Evolutionary conservation across 495 filamentous ascomycete genomes (phyloP).

Genomic region (Tuber brumale): DNA sequence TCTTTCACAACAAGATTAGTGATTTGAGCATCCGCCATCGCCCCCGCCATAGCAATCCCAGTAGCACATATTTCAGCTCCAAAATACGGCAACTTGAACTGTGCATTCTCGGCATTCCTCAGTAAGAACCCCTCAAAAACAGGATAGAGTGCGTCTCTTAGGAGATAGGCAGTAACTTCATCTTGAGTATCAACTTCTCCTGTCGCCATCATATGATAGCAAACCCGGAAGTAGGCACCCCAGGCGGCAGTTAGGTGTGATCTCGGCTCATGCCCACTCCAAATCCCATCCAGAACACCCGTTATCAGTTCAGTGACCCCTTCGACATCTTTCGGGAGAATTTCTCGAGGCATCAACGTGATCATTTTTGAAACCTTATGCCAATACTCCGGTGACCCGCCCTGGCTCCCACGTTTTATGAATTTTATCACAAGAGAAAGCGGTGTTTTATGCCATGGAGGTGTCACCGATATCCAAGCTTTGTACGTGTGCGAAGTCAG

Average conservation of each 20-base stretch:
- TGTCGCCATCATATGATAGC: slow-evolving; percentile 24
- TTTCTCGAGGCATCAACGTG: slow-evolving; percentile 51
- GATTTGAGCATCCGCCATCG: slow-evolving; percentile 1
- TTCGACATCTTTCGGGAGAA: slow-evolving; percentile 49
- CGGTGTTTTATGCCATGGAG: slow-evolving; percentile 56
- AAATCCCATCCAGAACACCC: slow-evolving; percentile 62
- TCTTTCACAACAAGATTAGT: slow-evolving; percentile 14
- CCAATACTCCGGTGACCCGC: slow-evolving; percentile 66
- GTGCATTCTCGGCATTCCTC: not conserved
- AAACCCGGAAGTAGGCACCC: slow-evolving; percentile 58
- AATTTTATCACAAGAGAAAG: slow-evolving; percentile 61
- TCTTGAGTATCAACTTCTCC: not conserved
- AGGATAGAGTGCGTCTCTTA: slow-evolving; percentile 51
- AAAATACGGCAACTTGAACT: slow-evolving; percentile 2
- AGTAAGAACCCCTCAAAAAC: slow-evolving; percentile 55
- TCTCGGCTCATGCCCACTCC: slow-evolving; percentile 64
- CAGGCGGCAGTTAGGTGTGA: slow-evolving; percentile 61
- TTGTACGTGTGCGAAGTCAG: slow-evolving; percentile 59
- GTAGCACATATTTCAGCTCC: slow-evolving; percentile 20
- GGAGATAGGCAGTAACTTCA: slow-evolving; percentile 42
- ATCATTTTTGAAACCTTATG: slow-evolving; percentile 56
- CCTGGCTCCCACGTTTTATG: slow-evolving; percentile 77
- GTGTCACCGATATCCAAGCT: slow-evolving; percentile 60
- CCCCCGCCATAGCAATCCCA: slow-evolving; percentile 30
- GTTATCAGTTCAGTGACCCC: slow-evolving; percentile 53